These are phyloP conservation scores for Chlamydomonas schloesseri DNA, from an alignment of 139 green algal genomes.

Conservation along the genomic window DNA sequence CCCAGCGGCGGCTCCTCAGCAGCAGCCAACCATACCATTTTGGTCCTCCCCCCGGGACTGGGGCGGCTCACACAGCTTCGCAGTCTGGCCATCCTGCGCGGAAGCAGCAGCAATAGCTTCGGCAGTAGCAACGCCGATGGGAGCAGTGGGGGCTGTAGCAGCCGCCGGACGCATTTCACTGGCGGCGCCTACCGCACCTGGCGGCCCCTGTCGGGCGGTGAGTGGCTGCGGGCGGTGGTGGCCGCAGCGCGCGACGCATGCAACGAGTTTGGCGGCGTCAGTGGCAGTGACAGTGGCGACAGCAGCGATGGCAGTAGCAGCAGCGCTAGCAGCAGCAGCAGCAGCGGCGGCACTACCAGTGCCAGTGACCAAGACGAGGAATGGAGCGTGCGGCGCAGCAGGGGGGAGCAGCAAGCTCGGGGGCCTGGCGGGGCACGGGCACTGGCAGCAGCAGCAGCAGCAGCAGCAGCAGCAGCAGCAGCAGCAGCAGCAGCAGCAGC, in stretches of 20 bases:
- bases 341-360: no score
- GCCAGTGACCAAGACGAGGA: no score
- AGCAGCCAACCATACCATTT: neutral
- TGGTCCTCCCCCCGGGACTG: neutral
- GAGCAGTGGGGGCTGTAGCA: neutral
- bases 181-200: slow-evolving; percentile 28
- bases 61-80: slow-evolving; percentile 2
- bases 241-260: neutral
- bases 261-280: neutral
- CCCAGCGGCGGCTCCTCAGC: neutral
- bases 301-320: neutral
- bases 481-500: neutral
- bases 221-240: neutral
- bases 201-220: slow-evolving; percentile 9
- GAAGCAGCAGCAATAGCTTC: no score
- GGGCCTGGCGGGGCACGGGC: no score
- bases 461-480: neutral
- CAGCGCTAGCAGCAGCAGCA: no score
- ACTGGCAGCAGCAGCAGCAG: no score
- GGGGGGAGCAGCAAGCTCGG: no score
- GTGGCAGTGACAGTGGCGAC: no score
- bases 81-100: slow-evolving; percentile 28
- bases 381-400: no score
- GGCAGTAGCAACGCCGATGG: neutral
- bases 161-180: neutral